Conservation (phyloP, 805 yeast species). For the Starmera dryadoides region DNA sequence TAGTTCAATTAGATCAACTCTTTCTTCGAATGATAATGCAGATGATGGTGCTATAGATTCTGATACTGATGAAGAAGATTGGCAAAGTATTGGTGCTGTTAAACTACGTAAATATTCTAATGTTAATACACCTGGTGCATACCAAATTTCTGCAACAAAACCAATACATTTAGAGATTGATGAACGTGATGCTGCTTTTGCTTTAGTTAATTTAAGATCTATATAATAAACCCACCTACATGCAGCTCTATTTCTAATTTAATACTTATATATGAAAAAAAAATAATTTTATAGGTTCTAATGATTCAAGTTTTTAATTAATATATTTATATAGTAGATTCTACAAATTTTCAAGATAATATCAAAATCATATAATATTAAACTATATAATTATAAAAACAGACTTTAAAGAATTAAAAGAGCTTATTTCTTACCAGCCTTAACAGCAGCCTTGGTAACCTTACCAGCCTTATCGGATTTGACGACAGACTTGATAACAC, state of each 20-base stretch:
- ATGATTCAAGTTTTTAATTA: too few species aligned
- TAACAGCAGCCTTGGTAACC: slow-evolving; percentile 90
- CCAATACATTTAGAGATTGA: slow-evolving; percentile 7
- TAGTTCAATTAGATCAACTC: slow-evolving; percentile 32
- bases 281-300: too few species aligned
- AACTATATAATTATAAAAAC: too few species aligned
- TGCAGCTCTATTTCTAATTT: not conserved
- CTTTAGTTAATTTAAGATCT: slow-evolving; percentile 50
- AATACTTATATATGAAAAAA: too few species aligned
- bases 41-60: slow-evolving; percentile 27
- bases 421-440: slow-evolving; percentile 22
- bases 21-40: slow-evolving; percentile 24
- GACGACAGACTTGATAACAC: slow-evolving; percentile 95
- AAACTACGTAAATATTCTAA: slow-evolving; percentile 35
- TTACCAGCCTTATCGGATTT: slow-evolving; percentile 83
- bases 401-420: too few species aligned
- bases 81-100: slow-evolving; percentile 86
- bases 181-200: slow-evolving; percentile 57
- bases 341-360: too few species aligned
- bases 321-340: too few species aligned
- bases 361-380: too few species aligned
- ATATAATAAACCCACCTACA: slow-evolving; percentile 5
- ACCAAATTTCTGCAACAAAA: slow-evolving; percentile 1
- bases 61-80: slow-evolving; percentile 96
- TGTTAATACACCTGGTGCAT: slow-evolving; percentile 1